Evolutionary conservation across 1,284 basidiomycete genomes (phyloP).

Genomic region (Neotropicomus parvogracilis): DNA sequence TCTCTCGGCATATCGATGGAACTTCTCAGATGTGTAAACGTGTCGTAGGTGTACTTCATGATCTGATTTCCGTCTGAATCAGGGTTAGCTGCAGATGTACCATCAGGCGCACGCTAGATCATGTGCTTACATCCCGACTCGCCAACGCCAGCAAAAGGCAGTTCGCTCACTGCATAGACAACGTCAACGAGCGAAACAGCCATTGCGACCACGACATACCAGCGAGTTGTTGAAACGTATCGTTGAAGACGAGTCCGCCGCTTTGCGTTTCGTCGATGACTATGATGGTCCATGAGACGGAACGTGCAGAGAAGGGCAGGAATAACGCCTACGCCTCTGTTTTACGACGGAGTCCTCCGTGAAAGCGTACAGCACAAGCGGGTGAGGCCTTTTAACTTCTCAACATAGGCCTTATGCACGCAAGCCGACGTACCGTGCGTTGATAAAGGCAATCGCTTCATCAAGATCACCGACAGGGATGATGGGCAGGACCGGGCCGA

Average conservation of each 20-base stretch:
- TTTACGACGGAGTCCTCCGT: slow-evolving; percentile 28
- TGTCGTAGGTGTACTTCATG: slow-evolving; percentile 45
- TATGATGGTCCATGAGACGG: slow-evolving; percentile 22
- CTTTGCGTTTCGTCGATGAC: slow-evolving; percentile 48
- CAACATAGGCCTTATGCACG: background rate
- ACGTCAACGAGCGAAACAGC: no score
- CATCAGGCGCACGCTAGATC: slow-evolving; percentile 19
- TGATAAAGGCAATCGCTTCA: slow-evolving; percentile 40
- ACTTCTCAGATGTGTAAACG: slow-evolving; percentile 45
- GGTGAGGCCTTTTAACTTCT: slow-evolving; percentile 20
- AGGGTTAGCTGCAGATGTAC: slow-evolving; percentile 3
- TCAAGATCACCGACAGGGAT: slow-evolving; percentile 50
- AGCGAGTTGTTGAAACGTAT: slow-evolving; percentile 47
- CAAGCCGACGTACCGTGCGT: slow-evolving; percentile 35
- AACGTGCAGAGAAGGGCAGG: background rate
- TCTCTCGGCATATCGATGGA: slow-evolving; percentile 42
- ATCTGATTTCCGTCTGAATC: slow-evolving; percentile 40
- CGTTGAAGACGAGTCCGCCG: slow-evolving; percentile 53
- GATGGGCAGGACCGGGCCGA: slow-evolving; percentile 68
- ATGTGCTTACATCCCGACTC: slow-evolving; percentile 42
- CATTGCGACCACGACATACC: no score
- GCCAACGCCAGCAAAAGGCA: slow-evolving; percentile 38
- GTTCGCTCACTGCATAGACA: slow-evolving; percentile 14
- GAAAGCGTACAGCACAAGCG: slow-evolving; percentile 31
- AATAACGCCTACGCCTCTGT: slow-evolving; percentile 18